Evolutionary conservation across 2,329 filamentous ascomycete genomes (phyloP).

Genomic region (Calonectria pteridis): DNA sequence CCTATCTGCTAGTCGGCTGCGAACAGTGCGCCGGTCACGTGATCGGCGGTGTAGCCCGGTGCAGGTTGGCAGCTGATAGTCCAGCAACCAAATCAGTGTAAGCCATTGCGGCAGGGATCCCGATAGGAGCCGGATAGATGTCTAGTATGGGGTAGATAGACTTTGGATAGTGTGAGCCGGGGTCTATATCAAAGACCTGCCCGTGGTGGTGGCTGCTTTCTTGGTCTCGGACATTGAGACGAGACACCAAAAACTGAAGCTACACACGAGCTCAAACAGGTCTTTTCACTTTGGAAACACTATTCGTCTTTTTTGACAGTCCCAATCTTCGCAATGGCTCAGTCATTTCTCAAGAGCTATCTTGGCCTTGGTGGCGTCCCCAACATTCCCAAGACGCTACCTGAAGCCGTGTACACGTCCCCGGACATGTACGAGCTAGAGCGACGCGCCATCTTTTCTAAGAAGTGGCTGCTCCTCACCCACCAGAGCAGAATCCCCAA

Average conservation of each 20-base stretch:
- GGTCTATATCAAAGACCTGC: slow-evolving; percentile 9
- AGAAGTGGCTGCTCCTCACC: slow-evolving; percentile 68
- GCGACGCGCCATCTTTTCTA: slow-evolving; percentile 68
- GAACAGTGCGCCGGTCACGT: background rate
- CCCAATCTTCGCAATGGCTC: background rate
- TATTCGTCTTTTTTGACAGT: background rate
- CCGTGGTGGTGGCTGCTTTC: background rate
- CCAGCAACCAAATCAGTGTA: background rate
- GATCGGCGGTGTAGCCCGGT: background rate
- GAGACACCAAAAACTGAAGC: background rate
- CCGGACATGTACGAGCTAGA: slow-evolving; percentile 69
- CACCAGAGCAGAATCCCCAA: slow-evolving; percentile 64
- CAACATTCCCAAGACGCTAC: slow-evolving; percentile 54
- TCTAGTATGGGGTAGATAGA: background rate
- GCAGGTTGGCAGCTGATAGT: background rate
- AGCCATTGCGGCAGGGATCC: background rate
- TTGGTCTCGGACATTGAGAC: background rate
- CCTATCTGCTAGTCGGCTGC: background rate
- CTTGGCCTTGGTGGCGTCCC: slow-evolving; percentile 51
- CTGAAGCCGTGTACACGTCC: slow-evolving; percentile 64
- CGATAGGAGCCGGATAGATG: background rate
- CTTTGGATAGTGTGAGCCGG: slow-evolving; percentile 1
- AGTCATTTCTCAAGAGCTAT: slow-evolving; percentile 47
- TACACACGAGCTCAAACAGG: background rate
- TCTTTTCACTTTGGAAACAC: background rate